phyloP scores from a whole-genome alignment of 129 eudicot species.

The Chrysanthemum makinoi region DNA sequence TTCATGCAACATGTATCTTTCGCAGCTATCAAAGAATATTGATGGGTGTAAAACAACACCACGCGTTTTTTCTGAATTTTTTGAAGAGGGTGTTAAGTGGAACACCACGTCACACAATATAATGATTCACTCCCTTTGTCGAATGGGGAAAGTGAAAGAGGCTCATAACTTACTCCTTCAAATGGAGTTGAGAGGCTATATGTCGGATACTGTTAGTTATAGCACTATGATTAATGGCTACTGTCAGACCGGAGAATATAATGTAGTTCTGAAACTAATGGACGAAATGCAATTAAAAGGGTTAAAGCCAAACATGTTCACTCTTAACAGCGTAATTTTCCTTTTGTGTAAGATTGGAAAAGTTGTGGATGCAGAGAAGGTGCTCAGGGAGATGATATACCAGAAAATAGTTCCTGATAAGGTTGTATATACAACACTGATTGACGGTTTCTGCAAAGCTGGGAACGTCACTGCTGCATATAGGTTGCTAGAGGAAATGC shows the following conservation, averaged over 20 bases:
- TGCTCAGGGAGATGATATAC: slow-evolving; percentile 65
- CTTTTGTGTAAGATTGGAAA: slow-evolving; percentile 72
- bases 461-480: slow-evolving; percentile 58
- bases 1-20: slow-evolving; percentile 68
- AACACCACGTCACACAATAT: slow-evolving; percentile 76
- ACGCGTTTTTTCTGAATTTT: slow-evolving; percentile 49
- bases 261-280: slow-evolving; percentile 45
- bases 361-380: slow-evolving; percentile 63
- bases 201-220: slow-evolving; percentile 73
- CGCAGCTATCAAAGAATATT: slow-evolving; percentile 42
- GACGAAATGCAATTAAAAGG: slow-evolving; percentile 69
- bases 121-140: slow-evolving; percentile 64
- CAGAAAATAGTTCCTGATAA: slow-evolving; percentile 62
- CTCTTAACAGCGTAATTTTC: slow-evolving; percentile 62
- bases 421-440: slow-evolving; percentile 75
- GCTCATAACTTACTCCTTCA: slow-evolving; percentile 78
- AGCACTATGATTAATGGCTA: slow-evolving; percentile 83
- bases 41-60: slow-evolving; percentile 41
- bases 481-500: slow-evolving; percentile 67
- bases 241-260: slow-evolving; percentile 59
- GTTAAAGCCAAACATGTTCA: slow-evolving; percentile 71
- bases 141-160: slow-evolving; percentile 67
- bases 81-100: slow-evolving; percentile 66
- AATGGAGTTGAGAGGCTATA: slow-evolving; percentile 74
- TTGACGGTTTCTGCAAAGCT: slow-evolving; percentile 74